Conservation (phyloP, 2,329 filamentous ascomycete genomes). For the Incumbomyces delicatus region DNA sequence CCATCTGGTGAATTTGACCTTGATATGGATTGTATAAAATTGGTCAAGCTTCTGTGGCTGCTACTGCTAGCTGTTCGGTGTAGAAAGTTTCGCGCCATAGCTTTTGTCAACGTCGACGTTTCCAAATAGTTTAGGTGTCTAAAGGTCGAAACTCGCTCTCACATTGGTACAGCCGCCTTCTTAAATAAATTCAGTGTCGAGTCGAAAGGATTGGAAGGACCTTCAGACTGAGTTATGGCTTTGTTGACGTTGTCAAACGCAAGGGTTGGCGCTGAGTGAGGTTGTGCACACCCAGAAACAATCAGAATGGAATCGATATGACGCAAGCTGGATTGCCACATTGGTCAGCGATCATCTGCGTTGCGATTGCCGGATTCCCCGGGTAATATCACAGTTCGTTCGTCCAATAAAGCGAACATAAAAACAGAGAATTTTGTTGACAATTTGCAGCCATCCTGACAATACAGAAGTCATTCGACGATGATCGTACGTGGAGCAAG, state of each 20-base stretch:
- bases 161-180: background rate
- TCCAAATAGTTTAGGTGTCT: background rate
- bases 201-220: background rate
- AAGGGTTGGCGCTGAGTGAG: background rate
- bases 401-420: background rate
- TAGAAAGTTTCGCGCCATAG: background rate
- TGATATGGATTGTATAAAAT: background rate
- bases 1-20: conserved; percentile 13
- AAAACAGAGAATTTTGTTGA: too few species aligned
- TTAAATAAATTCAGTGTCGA: background rate
- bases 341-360: conserved; percentile 4
- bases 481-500: too few species aligned
- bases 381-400: background rate
- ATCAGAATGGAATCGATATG: background rate
- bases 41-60: conserved; percentile 1
- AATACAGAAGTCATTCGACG: too few species aligned
- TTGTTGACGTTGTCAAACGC: background rate
- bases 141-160: background rate
- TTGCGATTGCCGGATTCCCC: background rate
- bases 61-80: conserved; percentile 3
- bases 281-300: background rate
- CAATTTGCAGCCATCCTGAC: too few species aligned
- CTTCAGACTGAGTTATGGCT: background rate
- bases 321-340: conserved; percentile 1
- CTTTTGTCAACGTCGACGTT: background rate